Percentiles rank a stretch among this genome's conserved stretches.
phyloP scores from a whole-genome alignment of 352 stramenopile genomes.

The Lagenidium giganteum region DNA sequence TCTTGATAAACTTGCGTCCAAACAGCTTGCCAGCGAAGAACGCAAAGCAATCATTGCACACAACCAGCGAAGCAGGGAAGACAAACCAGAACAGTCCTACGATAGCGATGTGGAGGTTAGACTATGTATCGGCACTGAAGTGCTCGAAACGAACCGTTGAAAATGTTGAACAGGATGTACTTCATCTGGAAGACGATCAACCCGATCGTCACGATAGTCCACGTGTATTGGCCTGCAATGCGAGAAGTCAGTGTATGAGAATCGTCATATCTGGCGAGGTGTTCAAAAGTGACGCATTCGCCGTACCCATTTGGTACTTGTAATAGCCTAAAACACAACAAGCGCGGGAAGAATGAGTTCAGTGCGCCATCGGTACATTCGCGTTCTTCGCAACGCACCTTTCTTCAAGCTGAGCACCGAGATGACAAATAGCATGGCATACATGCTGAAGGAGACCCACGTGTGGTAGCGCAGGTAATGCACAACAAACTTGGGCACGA shows the following conservation, averaged over 20 bases:
- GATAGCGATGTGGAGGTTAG: no score
- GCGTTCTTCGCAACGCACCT: conserved; percentile 22
- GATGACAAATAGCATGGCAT: conserved; percentile 92
- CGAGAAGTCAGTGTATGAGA: no score
- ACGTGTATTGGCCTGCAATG: conserved; percentile 86
- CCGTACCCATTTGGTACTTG: conserved; percentile 89
- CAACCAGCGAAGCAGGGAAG: conserved; percentile 87
- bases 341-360: no score
- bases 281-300: not conserved
- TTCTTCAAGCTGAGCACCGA: conserved; percentile 91
- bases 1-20: conserved; percentile 88
- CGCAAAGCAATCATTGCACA: conserved; percentile 93
- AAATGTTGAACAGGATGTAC: conserved; percentile 94
- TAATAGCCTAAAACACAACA: conserved; percentile 88
- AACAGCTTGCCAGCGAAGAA: conserved; percentile 87
- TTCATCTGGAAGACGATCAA: conserved; percentile 95
- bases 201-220: conserved; percentile 91
- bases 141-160: conserved; percentile 83
- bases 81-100: conserved; percentile 93
- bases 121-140: no score
- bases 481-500: conserved; percentile 49
- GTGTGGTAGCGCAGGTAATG: conserved; percentile 86
- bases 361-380: not conserved
- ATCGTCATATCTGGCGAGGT: not conserved
- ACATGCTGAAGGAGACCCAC: conserved; percentile 89